These are phyloP conservation scores for Begonia loranthoides DNA, from an alignment of 306 rosid genomes.

Conservation along the genomic window DNA sequence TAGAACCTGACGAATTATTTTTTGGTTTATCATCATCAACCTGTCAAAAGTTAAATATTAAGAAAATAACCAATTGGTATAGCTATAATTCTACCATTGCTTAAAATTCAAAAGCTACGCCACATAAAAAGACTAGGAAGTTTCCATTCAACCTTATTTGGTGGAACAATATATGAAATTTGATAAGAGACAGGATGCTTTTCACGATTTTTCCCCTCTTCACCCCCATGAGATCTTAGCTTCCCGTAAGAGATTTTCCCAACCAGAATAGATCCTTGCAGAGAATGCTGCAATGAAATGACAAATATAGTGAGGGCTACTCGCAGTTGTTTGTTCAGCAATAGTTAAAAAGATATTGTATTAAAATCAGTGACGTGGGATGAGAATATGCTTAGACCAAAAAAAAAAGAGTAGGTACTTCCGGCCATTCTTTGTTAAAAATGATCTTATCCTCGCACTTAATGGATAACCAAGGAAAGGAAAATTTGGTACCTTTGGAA, in stretches of 20 bases:
- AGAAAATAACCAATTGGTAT: background rate
- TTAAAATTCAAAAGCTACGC: too few relatives aligned
- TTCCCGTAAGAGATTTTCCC: slow-evolving; percentile 90
- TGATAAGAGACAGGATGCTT: slow-evolving; percentile 57
- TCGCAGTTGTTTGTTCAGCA: too few relatives aligned
- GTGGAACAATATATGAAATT: slow-evolving; percentile 69
- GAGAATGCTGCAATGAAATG: slow-evolving; percentile 40
- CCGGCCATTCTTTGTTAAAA: too few relatives aligned
- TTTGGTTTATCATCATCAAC: slow-evolving; percentile 76
- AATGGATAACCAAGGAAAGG: background rate
- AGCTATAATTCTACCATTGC: too few relatives aligned
- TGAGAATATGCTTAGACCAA: too few relatives aligned
- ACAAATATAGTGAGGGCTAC: background rate
- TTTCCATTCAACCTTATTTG: slow-evolving; percentile 55
- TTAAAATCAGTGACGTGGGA: too few relatives aligned
- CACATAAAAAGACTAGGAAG: slow-evolving; percentile 4
- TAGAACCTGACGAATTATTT: slow-evolving; percentile 37
- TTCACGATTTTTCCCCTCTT: slow-evolving; percentile 38
- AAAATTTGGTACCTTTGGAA: slow-evolving; percentile 57
- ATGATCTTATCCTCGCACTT: too few relatives aligned
- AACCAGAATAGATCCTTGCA: slow-evolving; percentile 66
- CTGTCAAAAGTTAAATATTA: slow-evolving; percentile 22
- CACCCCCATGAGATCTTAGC: slow-evolving; percentile 29
- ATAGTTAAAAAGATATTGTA: background rate
- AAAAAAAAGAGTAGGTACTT: too few relatives aligned